phyloP scores from a whole-genome alignment of 176 grass and related monocot species.

The Carex littledalei region DNA sequence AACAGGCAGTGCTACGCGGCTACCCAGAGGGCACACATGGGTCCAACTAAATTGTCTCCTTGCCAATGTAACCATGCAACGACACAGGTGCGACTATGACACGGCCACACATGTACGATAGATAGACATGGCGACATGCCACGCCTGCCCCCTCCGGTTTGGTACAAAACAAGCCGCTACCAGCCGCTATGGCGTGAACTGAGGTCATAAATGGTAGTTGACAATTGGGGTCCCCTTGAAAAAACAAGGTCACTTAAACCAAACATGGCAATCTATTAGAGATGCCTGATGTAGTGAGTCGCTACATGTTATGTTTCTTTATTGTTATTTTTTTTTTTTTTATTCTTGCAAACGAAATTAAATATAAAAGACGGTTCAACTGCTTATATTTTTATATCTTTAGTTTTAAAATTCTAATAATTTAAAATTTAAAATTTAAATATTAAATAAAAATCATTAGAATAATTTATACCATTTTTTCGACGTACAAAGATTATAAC shows the following conservation, averaged over 20 bases:
- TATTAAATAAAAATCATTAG: too few relatives aligned
- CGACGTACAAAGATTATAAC: too few relatives aligned
- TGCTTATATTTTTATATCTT: too few relatives aligned
- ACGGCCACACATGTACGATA: neutral
- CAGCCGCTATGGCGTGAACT: neutral
- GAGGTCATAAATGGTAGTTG: neutral
- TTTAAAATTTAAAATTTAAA: too few relatives aligned
- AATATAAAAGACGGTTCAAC: too few relatives aligned
- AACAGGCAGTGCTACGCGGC: neutral
- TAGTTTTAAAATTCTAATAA: too few relatives aligned
- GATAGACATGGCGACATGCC: neutral
- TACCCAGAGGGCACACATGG: neutral
- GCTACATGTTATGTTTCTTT: too few relatives aligned
- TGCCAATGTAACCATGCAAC: neutral
- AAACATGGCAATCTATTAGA: too few relatives aligned
- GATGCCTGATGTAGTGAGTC: too few relatives aligned
- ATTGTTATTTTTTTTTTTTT: too few relatives aligned
- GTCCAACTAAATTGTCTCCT: neutral
- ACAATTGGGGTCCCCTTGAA: neutral
- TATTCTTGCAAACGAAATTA: too few relatives aligned
- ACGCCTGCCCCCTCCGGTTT: neutral
- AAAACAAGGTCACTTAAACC: neutral
- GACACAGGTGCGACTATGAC: neutral
- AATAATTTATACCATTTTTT: too few relatives aligned
- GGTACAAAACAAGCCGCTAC: neutral